Base-by-base conservation (phyloP, 768 basidiomycete genomes). In the Trametopsis cervina region DNA sequence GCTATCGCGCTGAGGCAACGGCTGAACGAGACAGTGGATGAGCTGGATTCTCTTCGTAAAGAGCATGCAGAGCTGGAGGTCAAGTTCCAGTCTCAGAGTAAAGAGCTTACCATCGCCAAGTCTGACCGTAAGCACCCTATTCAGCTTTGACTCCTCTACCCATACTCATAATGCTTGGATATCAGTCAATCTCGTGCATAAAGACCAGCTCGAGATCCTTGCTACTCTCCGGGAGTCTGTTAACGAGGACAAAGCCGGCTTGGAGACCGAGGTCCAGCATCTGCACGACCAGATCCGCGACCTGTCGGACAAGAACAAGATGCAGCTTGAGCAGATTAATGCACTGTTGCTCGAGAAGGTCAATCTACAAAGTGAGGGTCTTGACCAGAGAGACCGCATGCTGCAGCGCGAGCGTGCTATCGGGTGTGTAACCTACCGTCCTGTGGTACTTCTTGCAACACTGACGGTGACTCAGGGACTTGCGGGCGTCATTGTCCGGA, bases 181-280 rank as follows among this genome's bases (percentile, higher is more conserved):
- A n/a, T n/a, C 58, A 95, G 93, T 97, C 59, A 87, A 80, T 39
- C 75, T 98, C 38, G 85, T 97, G 39, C 88, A 92, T 70, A 91
- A 89, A 63, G 92, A 96, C 61, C 91, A 97, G 62, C 70, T 93
- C 18, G 93, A 94, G 44, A 91, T 94, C 49, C 81, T 98, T 25
- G 76, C 83, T 2, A 81, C 81, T 4, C 69, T 96, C 22, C 83
- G 94, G 36, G 89, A 91, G 50, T 91, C 88, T 1, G 88, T 95
- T 37, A 85, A 84, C 60, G 84, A 88, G 61, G 94, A 97, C 65
- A 92, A 92, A 64, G 73, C 74, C 11, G 77, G 70, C 12, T 73
- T 94, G 9, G 87, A 88, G 59, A 69, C 68, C 1, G 87, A 94
- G 46, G 64, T 87, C 27, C 74, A 74, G 22, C 72, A 72, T 27